These are phyloP conservation scores for Cicer judaicum DNA, from an alignment of 306 rosid species.

Conservation along the genomic window DNA sequence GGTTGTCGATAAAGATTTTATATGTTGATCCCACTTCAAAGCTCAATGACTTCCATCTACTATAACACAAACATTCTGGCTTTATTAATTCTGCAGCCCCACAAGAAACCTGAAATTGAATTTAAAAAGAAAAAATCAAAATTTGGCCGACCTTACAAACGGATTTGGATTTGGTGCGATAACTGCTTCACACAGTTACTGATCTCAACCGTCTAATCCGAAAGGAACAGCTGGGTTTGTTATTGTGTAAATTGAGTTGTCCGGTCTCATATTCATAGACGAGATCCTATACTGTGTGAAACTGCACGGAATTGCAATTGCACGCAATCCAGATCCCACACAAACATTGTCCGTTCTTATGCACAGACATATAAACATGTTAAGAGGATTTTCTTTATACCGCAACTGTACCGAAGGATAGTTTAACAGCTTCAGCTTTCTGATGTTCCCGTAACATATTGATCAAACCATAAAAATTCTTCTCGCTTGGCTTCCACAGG, in stretches of 20 bases:
- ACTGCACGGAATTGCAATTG: too few species aligned
- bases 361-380: not conserved
- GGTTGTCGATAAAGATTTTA: slow-evolving; percentile 48
- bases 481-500: slow-evolving; percentile 31
- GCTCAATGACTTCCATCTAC: slow-evolving; percentile 45
- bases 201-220: too few species aligned
- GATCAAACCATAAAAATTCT: slow-evolving; percentile 51
- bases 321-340: not conserved
- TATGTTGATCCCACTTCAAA: slow-evolving; percentile 48
- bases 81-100: slow-evolving; percentile 45
- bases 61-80: slow-evolving; percentile 42
- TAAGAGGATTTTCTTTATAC: not conserved
- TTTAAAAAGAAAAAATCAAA: not conserved
- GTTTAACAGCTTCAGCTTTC: slow-evolving; percentile 46
- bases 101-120: slow-evolving; percentile 50
- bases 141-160: not conserved
- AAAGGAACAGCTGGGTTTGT: too few species aligned
- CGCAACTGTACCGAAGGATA: slow-evolving; percentile 26
- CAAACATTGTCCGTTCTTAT: not conserved
- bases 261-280: too few species aligned
- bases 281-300: too few species aligned
- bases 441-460: slow-evolving; percentile 44
- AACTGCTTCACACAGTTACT: too few species aligned
- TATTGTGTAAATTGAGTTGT: too few species aligned
- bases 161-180: too few species aligned